Evolutionary conservation across 257 asterid species (phyloP), one percentile per base, ranked within the genome.

Genomic region (Linderniella brevidens): DNA sequence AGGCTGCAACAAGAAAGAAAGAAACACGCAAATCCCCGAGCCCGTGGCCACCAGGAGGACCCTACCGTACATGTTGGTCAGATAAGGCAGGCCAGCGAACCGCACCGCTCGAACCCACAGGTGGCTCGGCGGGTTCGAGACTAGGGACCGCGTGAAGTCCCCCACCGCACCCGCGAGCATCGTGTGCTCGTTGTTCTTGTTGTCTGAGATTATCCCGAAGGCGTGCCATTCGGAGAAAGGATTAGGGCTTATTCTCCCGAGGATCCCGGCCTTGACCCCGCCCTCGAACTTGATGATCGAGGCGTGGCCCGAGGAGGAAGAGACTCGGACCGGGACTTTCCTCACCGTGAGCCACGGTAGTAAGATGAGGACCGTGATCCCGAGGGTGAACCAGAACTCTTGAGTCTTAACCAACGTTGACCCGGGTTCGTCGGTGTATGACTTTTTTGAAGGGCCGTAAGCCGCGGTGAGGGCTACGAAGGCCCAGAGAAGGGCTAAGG

Each of bases 201-300:
- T 71, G 48, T 80, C 84, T 0, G 93, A 80, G 1, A 80, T 77
- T 0, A 80, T 80, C 1, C 93, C 93, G 46, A 80, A 77, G 0
- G 93, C 93, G 42, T 80, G 93, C 93, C 93, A 80, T 41, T 80
- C 93, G 0, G 93, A 80, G 2, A 71, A 55, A 0, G 93, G 93
- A 0, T 87, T 77, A 1, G 84, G 93, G 56, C 93, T 80, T 19
- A 80, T 80, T 13, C 88, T 57, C 10, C 88, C 93, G 3, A 80
- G 54, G 3, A 80, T 65, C 13, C 88, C 93, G 0, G 93, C 48
- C 38, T 74, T 69, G 0, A 80, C 64, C 1, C 93, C 84, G 3
- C 87, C 93, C 2, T 67, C 67, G 60, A 80, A 80, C 35, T 77
- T 80, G 45, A 80, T 69, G 0, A 72, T 69, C 7, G 88, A 32